phyloP scores from a whole-genome alignment of 495 filamentous ascomycete species.

The Hypoxylon crocopeplum region DNA sequence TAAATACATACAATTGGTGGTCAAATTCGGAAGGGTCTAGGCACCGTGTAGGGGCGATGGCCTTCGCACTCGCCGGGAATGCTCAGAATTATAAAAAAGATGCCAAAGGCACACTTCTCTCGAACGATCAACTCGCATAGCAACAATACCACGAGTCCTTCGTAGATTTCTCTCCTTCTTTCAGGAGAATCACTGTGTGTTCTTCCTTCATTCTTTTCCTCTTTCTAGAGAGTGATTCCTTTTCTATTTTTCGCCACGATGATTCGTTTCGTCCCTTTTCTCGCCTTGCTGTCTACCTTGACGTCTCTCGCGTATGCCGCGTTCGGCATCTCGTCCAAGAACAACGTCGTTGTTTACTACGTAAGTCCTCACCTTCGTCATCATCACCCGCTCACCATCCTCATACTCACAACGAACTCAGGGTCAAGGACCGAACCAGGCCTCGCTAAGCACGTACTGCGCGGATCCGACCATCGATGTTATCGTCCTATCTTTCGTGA shows the following conservation, averaged over 20 bases:
- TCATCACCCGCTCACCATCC: background rate
- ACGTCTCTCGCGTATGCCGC: slow-evolving; percentile 14
- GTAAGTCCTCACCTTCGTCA: slow-evolving; percentile 35
- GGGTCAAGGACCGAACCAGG: slow-evolving; percentile 56
- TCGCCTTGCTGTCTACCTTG: slow-evolving; percentile 7
- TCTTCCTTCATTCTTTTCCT: background rate
- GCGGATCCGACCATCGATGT: slow-evolving; percentile 66
- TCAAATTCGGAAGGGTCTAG: slow-evolving; percentile 1
- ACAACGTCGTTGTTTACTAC: slow-evolving; percentile 63
- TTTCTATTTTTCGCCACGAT: background rate
- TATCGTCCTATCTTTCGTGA: slow-evolving; percentile 71
- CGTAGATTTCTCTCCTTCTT: background rate
- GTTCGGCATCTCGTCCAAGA: slow-evolving; percentile 35
- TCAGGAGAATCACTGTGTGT: background rate
- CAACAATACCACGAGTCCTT: too few relatives aligned
- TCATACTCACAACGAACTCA: slow-evolving; percentile 18
- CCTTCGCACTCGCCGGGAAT: background rate
- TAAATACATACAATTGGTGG: background rate
- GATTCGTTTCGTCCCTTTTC: slow-evolving; percentile 9
- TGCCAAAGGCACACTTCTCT: background rate
- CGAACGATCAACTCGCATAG: background rate
- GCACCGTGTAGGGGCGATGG: background rate
- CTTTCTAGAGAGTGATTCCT: background rate
- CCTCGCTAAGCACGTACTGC: slow-evolving; percentile 63
- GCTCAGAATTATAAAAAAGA: slow-evolving; percentile 7